Evolutionary conservation across 2,329 filamentous ascomycete species (phyloP).

Genomic region (Huntiella moniliformis): DNA sequence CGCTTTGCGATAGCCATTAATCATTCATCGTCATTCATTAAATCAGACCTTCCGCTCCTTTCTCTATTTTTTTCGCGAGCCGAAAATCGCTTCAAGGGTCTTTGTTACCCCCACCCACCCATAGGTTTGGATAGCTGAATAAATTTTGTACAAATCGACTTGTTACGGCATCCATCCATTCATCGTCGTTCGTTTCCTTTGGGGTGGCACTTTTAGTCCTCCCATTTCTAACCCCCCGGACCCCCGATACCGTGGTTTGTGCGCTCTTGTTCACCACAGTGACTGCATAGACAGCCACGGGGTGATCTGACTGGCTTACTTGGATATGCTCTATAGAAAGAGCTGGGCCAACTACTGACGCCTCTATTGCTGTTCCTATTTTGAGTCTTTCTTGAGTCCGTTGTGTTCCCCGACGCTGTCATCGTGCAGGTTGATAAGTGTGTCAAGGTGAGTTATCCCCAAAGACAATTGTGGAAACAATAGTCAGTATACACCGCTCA

Average conservation of each 20-base stretch:
- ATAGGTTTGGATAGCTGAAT: no score
- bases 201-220: background rate
- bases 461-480: no score
- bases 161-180: background rate
- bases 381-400: background rate
- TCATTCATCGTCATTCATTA: no score
- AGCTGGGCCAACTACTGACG: background rate
- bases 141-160: no score
- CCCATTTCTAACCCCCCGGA: slow-evolving; percentile 3
- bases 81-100: no score
- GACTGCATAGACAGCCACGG: slow-evolving; percentile 5
- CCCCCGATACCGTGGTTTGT: slow-evolving; percentile 8
- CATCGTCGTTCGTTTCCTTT: background rate
- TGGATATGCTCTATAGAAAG: background rate
- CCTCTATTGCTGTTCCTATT: background rate
- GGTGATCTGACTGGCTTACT: background rate
- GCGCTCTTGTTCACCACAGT: slow-evolving; percentile 13
- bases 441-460: no score
- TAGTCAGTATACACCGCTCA: no score
- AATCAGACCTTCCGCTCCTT: no score
- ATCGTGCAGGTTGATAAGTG: no score
- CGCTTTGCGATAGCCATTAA: no score
- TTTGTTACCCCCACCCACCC: no score
- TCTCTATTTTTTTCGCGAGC: no score
- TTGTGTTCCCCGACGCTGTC: background rate